Evolutionary conservation across 2,329 filamentous ascomycete genomes (phyloP), one percentile per base, ranked within the genome.

Genomic region (Fusarium illudens): DNA sequence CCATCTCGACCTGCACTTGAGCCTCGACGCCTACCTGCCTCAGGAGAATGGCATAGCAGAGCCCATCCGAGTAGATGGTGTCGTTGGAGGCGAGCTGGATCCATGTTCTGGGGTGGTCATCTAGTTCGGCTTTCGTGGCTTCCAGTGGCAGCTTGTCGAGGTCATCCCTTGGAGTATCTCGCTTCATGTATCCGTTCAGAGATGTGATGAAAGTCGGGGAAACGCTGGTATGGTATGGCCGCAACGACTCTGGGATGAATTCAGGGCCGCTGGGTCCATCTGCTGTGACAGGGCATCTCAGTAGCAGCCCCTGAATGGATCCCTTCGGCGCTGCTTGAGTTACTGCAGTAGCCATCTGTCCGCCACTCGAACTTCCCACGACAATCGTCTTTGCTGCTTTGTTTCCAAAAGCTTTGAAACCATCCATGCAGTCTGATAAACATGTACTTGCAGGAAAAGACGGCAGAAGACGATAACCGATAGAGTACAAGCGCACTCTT

Each of bases 11-110:
- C 65, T 82, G 78, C 7, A 83, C 70, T 58, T 71, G 76, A 0
- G 84, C 80, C 12, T 80, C 76, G 1, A 80, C 76, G 11, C 80
- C 81, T 4, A 76, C 78, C 12, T 76, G 72, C 37, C 72, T 75
- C 60, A 86, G 71, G 4, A 77, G 71, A 71, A 80, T 80, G 4
- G 80, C 83, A 68, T 84, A 85, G 65, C 83, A 86, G 9, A 83
- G 64, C 10, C 84, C 84, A 71, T 86, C 84, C 19, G 81, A 83
- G 72, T 85, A 85, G 62, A 85, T 78, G 37, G 80, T 79, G 64
- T 86, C 84, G 54, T 86, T 86, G 9, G 81, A 83, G 60, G 80
- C 81, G 5, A 85, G 73, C 75, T 86, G 84, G 15, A 86, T 78
- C 79, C 81, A 86, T 44, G 81, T 82, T 59, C 77, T 75, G 58